A percentile compares a stretch with the other conserved stretches of the same genome.
Evolutionary conservation across 192 early-diverging fungal genomes (phyloP).

Genomic region (Gaertneriomyces semiglobifer): DNA sequence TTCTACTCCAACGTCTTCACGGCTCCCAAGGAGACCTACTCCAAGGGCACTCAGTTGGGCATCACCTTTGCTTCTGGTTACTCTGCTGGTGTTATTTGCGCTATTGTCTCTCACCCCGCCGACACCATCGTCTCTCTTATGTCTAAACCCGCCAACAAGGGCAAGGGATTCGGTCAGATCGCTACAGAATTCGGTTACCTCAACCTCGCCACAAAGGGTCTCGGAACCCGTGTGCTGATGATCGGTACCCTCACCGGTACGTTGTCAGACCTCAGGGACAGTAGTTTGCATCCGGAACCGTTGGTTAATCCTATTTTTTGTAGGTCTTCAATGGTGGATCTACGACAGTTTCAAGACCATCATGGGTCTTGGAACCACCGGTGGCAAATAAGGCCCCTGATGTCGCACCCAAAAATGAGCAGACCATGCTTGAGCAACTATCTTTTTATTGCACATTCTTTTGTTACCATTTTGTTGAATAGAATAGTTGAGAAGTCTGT

Average conservation of each 20-base stretch:
- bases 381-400: constrained; percentile 36
- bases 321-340: constrained; percentile 74
- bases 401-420: no score
- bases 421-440: no score
- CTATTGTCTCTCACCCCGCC: constrained; percentile 87
- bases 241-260: constrained; percentile 82
- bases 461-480: no score
- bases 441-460: no score
- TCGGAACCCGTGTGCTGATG: constrained; percentile 85
- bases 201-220: constrained; percentile 69
- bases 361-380: constrained; percentile 68
- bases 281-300: neutral
- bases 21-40: constrained; percentile 68
- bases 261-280: constrained; percentile 1
- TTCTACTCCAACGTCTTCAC: constrained; percentile 33
- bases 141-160: constrained; percentile 51
- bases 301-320: neutral
- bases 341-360: constrained; percentile 78
- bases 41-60: constrained; percentile 68
- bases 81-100: constrained; percentile 83
- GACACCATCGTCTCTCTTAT: constrained; percentile 66
- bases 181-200: constrained; percentile 41
- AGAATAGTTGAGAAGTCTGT: no score
- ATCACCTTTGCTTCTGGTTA: constrained; percentile 83
- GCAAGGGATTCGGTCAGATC: constrained; percentile 47